phyloP scores from a whole-genome alignment of 2,329 filamentous ascomycete genomes.

The Purpureocillium takamizusanense region DNA sequence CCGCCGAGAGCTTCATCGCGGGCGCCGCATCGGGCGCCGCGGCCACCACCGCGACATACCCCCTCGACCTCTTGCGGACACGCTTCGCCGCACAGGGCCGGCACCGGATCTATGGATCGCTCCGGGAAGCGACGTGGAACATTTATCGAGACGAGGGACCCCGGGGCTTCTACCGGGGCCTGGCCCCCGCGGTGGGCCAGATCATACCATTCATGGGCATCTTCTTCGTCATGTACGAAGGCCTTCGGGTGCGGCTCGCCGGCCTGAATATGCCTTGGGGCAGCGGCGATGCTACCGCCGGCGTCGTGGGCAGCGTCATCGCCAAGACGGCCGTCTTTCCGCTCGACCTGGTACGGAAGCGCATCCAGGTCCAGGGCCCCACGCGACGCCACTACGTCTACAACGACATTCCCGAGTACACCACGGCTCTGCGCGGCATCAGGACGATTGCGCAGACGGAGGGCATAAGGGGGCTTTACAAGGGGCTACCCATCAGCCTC shows the following conservation, averaged over 20 bases:
- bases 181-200: constrained; percentile 72
- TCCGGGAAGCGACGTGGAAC: constrained; percentile 58
- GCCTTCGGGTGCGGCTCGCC: constrained; percentile 52
- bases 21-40: constrained; percentile 76
- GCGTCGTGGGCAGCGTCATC: constrained; percentile 66
- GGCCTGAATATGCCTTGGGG: constrained; percentile 55
- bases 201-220: constrained; percentile 96
- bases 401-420: constrained; percentile 80
- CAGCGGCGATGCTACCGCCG: constrained; percentile 74
- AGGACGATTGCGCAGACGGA: constrained; percentile 60
- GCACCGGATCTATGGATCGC: constrained; percentile 66
- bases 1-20: constrained; percentile 72
- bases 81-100: constrained; percentile 92
- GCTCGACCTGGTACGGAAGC: constrained; percentile 83
- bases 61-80: constrained; percentile 84
- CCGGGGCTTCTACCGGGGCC: constrained; percentile 78
- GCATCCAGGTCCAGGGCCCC: constrained; percentile 91
- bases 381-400: constrained; percentile 72
- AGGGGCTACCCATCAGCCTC: constrained; percentile 79
- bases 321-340: constrained; percentile 91
- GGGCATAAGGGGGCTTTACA: constrained; percentile 73
- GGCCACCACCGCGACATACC: constrained; percentile 81
- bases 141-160: constrained; percentile 70
- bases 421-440: constrained; percentile 57
- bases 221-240: constrained; percentile 88